phyloP scores from a whole-genome alignment of 768 basidiomycete genomes.

The Tricholoma sp. region DNA sequence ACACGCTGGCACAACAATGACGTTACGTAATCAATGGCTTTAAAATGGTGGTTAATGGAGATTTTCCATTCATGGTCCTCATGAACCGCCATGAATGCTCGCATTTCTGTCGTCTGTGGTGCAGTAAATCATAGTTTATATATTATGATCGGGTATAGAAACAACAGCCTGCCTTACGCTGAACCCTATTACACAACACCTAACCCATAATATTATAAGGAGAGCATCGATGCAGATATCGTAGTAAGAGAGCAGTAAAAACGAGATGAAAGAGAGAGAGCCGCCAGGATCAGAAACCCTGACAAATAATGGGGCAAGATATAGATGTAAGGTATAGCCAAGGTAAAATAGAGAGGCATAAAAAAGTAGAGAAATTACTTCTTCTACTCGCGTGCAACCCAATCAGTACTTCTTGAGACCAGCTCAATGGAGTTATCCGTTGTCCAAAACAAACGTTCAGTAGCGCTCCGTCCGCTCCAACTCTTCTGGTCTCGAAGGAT shows the following conservation, averaged over 20 bases:
- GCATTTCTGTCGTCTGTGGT: too few relatives aligned
- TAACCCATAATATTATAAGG: neutral
- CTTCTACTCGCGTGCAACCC: conserved; percentile 67
- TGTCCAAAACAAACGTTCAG: conserved; percentile 90
- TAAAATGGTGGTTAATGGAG: too few relatives aligned
- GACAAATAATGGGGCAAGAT: conserved; percentile 14
- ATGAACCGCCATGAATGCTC: too few relatives aligned
- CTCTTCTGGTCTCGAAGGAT: conserved; percentile 93
- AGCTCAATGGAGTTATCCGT: conserved; percentile 88
- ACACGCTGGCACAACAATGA: conserved; percentile 1
- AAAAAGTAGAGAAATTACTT: too few relatives aligned
- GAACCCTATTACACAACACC: conserved; percentile 13
- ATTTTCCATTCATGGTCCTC: too few relatives aligned
- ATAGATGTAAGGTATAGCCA: conserved; percentile 3
- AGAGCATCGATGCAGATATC: conserved; percentile 1
- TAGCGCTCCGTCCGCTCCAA: conserved; percentile 89
- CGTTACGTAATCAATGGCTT: too few relatives aligned
- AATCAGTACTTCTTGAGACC: conserved; percentile 79
- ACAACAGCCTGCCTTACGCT: neutral
- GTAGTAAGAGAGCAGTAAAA: conserved; percentile 8
- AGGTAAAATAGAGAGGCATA: neutral
- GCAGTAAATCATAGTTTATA: neutral
- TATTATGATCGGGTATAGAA: neutral
- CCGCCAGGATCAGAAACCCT: conserved; percentile 5
- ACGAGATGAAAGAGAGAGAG: neutral